Conservation (phyloP, 2,329 filamentous ascomycete genomes). For the Exophiala oligosperma region DNA sequence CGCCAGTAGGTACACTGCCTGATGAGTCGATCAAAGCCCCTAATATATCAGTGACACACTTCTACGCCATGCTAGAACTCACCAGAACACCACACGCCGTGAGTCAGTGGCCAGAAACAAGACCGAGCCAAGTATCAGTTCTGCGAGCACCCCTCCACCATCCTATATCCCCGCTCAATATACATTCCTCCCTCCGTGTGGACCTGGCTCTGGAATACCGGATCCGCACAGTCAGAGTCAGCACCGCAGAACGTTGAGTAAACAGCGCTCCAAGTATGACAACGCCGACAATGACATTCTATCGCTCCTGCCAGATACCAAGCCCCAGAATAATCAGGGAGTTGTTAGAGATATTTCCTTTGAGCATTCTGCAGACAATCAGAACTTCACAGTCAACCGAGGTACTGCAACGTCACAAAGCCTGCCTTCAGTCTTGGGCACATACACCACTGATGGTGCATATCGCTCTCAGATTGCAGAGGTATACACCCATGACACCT, state of each 20-base stretch:
- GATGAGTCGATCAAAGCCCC: neutral
- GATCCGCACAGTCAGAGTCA: too few species aligned
- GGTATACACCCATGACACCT: neutral
- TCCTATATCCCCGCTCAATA: neutral
- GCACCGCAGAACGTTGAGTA: too few species aligned
- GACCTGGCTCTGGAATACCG: too few species aligned
- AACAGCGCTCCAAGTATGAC: too few species aligned
- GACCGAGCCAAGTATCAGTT: neutral
- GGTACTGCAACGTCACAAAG: neutral
- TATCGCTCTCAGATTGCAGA: neutral
- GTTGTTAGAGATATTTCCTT: too few species aligned
- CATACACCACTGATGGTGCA: neutral
- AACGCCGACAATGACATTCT: too few species aligned
- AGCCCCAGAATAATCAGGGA: too few species aligned
- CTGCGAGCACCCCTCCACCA: neutral
- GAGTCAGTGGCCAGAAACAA: neutral
- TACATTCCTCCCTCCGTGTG: neutral
- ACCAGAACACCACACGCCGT: neutral
- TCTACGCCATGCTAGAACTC: constrained; percentile 14
- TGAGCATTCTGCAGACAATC: neutral
- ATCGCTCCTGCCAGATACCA: too few species aligned
- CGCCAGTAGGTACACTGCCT: constrained; percentile 27
- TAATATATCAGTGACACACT: constrained; percentile 13
- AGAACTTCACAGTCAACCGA: neutral
- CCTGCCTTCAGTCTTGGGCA: neutral